Evolutionary conservation across 306 rosid genomes (phyloP).

Genomic region (Betula pendula): DNA sequence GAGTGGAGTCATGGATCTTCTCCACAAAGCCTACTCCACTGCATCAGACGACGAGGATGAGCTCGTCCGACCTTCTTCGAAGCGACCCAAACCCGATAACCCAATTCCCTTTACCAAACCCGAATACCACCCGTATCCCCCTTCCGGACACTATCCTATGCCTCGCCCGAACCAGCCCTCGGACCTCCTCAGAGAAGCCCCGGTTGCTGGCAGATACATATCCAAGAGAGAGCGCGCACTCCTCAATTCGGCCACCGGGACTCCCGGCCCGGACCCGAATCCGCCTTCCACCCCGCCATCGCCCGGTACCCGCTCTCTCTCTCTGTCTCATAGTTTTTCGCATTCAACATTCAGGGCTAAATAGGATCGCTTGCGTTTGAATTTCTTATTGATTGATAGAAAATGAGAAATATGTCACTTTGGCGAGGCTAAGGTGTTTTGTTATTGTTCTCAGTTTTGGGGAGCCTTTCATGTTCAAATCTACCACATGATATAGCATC

Average conservation of each 20-base stretch:
- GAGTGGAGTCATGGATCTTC: constrained; percentile 54
- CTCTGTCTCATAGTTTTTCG: neutral
- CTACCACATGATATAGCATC: constrained; percentile 48
- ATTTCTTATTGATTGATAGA: constrained; percentile 9
- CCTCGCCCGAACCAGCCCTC: constrained; percentile 17
- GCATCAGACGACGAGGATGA: constrained; percentile 51
- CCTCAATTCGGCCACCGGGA: constrained; percentile 23
- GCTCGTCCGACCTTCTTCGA: neutral
- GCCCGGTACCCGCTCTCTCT: constrained; percentile 41
- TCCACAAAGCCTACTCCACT: constrained; percentile 49
- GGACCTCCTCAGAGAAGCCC: constrained; percentile 26
- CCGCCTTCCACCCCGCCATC: constrained; percentile 33
- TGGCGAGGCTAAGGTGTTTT: constrained; percentile 14
- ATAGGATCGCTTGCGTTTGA: neutral
- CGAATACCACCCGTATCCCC: constrained; percentile 13
- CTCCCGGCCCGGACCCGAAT: constrained; percentile 29
- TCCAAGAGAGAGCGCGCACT: constrained; percentile 81
- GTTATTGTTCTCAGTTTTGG: constrained; percentile 40
- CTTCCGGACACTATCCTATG: neutral
- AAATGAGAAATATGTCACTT: neutral
- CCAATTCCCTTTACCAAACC: constrained; percentile 9
- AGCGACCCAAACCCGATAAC: constrained; percentile 40
- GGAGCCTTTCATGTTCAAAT: constrained; percentile 59
- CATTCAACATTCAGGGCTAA: neutral
- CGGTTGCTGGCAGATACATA: constrained; percentile 64